These are phyloP conservation scores for Cytospora schulzeri DNA, from an alignment of 2,329 filamentous ascomycete genomes.

Conservation along the genomic window DNA sequence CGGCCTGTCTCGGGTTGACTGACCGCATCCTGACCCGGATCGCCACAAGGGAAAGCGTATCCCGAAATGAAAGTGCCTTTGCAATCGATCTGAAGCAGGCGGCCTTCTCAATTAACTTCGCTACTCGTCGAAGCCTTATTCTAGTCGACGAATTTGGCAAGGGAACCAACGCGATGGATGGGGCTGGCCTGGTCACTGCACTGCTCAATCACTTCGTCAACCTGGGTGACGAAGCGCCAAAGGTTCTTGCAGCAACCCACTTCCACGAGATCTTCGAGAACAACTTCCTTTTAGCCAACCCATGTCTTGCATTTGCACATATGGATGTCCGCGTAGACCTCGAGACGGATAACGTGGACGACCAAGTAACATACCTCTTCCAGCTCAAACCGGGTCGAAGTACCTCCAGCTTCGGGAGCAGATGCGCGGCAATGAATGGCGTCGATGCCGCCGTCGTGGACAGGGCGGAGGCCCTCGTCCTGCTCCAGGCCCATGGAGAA, in stretches of 20 bases:
- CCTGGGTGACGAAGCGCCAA: slow-evolving; percentile 51
- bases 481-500: slow-evolving; percentile 70
- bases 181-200: slow-evolving; percentile 60
- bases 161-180: slow-evolving; percentile 61
- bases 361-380: slow-evolving; percentile 76
- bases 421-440: slow-evolving; percentile 85
- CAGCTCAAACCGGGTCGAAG: slow-evolving; percentile 68
- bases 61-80: slow-evolving; percentile 63
- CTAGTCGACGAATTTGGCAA: slow-evolving; percentile 92
- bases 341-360: slow-evolving; percentile 51
- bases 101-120: slow-evolving; percentile 72
- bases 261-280: slow-evolving; percentile 74
- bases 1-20: slow-evolving; percentile 79
- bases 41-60: slow-evolving; percentile 68
- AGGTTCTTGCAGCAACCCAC: slow-evolving; percentile 64
- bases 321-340: slow-evolving; percentile 70
- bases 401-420: slow-evolving; percentile 79
- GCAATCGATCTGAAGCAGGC: slow-evolving; percentile 86
- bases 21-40: slow-evolving; percentile 92
- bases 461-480: slow-evolving; percentile 73
- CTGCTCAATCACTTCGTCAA: slow-evolving; percentile 59
- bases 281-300: slow-evolving; percentile 53
- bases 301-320: slow-evolving; percentile 62
- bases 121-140: slow-evolving; percentile 75
- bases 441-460: slow-evolving; percentile 72